phyloP scores from a whole-genome alignment of 768 basidiomycete species.

The Lentinula guzmanii region DNA sequence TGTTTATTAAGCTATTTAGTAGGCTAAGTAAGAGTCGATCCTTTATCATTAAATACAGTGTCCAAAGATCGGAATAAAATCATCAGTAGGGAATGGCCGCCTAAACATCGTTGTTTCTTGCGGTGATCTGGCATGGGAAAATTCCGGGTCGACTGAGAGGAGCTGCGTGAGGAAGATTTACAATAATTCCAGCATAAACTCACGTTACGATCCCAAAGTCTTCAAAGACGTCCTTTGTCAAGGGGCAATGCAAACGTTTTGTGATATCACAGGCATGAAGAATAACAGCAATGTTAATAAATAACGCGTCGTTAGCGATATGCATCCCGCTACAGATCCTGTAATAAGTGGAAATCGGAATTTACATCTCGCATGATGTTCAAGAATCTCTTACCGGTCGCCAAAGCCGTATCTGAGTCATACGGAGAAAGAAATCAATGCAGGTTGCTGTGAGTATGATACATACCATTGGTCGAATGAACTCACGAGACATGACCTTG shows the following conservation, averaged over 20 bases:
- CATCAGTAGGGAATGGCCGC: background rate
- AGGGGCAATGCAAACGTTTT: background rate
- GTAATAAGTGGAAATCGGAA: background rate
- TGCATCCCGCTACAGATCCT: slow-evolving; percentile 28
- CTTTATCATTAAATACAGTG: no score
- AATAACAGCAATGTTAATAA: slow-evolving; percentile 24
- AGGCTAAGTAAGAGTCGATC: no score
- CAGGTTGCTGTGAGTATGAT: background rate
- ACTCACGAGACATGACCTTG: slow-evolving; percentile 20
- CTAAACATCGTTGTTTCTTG: background rate
- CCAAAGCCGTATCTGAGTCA: slow-evolving; percentile 2
- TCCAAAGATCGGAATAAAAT: no score
- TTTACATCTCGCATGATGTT: background rate
- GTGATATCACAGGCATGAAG: slow-evolving; percentile 19
- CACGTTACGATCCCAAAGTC: slow-evolving; percentile 3
- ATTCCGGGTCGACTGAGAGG: background rate
- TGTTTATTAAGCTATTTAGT: no score
- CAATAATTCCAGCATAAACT: background rate
- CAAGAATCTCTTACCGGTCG: background rate
- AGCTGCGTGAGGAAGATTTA: no score
- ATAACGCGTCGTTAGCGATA: slow-evolving; percentile 26
- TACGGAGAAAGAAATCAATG: background rate
- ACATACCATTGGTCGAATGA: slow-evolving; percentile 10
- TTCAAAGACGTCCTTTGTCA: background rate
- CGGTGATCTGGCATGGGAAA: background rate